Conservation (phyloP, 2,329 filamentous ascomycete genomes). For the Botrytis paeoniae region DNA sequence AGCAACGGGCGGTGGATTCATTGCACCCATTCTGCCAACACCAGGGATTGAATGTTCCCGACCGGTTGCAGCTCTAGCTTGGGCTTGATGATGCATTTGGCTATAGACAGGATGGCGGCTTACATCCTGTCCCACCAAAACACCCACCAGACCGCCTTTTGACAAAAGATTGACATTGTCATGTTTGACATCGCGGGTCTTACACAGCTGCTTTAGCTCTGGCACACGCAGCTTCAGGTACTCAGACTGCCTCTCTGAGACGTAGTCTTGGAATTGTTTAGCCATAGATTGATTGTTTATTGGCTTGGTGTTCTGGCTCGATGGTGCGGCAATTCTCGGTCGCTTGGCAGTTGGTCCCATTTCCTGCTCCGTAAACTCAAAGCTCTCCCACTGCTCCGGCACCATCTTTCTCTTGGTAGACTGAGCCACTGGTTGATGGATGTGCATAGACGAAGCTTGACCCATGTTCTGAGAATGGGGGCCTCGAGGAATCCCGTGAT, state of each 20-base stretch:
- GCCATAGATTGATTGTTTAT: not conserved
- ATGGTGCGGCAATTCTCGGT: not conserved
- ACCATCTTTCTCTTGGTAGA: not conserved
- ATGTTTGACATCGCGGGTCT: not conserved
- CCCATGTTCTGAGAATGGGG: not conserved
- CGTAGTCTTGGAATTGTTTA: not conserved
- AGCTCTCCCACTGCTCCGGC: not conserved
- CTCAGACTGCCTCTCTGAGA: not conserved
- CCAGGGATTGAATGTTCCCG: accelerated
- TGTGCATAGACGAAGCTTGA: not conserved
- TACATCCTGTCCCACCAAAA: not conserved
- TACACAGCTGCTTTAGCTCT: not conserved
- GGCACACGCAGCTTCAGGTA: not conserved
- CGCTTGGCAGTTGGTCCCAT: not conserved
- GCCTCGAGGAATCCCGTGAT: not conserved
- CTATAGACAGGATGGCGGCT: not conserved
- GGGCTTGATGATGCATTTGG: not conserved
- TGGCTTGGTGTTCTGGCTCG: accelerated
- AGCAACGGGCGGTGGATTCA: not conserved
- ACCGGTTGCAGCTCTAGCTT: too few relatives aligned
- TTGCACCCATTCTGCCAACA: not conserved
- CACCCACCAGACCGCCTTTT: not conserved
- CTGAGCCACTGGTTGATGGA: not conserved
- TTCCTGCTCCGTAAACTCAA: accelerated
- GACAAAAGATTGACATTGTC: accelerated